Conservation (phyloP, 495 filamentous ascomycete species). For the Aspergillus haitiensis region DNA sequence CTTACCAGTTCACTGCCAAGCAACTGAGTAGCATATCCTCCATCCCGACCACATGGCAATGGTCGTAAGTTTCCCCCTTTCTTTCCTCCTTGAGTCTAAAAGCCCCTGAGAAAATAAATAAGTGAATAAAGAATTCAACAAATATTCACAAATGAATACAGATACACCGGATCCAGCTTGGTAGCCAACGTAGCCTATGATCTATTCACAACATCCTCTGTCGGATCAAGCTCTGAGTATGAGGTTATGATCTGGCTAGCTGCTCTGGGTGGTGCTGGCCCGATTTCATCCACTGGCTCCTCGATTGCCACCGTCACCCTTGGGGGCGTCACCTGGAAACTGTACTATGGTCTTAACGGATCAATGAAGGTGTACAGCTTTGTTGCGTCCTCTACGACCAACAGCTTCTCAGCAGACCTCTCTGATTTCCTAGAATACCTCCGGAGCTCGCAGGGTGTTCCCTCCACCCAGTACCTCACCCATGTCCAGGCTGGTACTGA, state of each 20-base stretch:
- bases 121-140: no score
- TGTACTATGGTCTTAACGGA: slow-evolving; percentile 59
- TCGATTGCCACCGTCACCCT: slow-evolving; percentile 55
- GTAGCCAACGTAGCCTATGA: slow-evolving; percentile 69
- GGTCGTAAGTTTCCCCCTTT: slow-evolving; percentile 42
- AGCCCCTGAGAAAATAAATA: no score
- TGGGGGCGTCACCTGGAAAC: slow-evolving; percentile 49
- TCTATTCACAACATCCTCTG: slow-evolving; percentile 55
- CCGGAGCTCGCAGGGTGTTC: slow-evolving; percentile 47
- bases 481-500: slow-evolving; percentile 59
- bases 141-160: slow-evolving; percentile 23
- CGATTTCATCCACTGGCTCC: slow-evolving; percentile 59
- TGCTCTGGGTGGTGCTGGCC: slow-evolving; percentile 60
- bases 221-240: slow-evolving; percentile 51
- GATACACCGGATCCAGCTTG: slow-evolving; percentile 54
- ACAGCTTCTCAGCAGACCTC: slow-evolving; percentile 56
- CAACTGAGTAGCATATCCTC: slow-evolving; percentile 49
- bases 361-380: slow-evolving; percentile 61
- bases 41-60: slow-evolving; percentile 55
- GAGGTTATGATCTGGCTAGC: slow-evolving; percentile 76
- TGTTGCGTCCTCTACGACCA: slow-evolving; percentile 49
- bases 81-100: not conserved
- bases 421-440: slow-evolving; percentile 59
- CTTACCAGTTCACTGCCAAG: slow-evolving; percentile 44
- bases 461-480: slow-evolving; percentile 53